Evolutionary conservation across 176 grass and related monocot species (phyloP), one percentile per base, ranked within the genome.

Genomic region (Zizania latifolia): DNA sequence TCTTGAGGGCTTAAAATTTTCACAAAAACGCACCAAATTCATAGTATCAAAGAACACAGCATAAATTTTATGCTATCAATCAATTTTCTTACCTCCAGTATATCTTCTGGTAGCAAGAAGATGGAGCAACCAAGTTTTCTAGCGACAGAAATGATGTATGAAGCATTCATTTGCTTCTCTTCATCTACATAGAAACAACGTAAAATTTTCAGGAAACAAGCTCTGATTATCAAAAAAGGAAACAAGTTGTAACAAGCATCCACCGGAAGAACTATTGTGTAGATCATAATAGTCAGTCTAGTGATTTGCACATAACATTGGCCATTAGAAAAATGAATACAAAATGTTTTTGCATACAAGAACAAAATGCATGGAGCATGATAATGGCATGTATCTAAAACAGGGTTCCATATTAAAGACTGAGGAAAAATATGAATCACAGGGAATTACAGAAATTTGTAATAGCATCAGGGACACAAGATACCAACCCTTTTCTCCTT

Each of bases 121-220:
- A 98, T 93, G 40, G 91, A 99, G 68, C 95, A 99, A 44, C 95
- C 95, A 81, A 99, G 91, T 79, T 99, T 99, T 72, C 95, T 94
- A 35, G 95, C 89, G 57, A 94, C 86, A 19, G 91, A 99, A 70
- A 99, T 99, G 60, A 94, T 94, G 74, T 99, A 94, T 45, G 95
- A 99, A 74, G 95, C 89, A 75, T 99, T 94, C 95, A 99, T 99
- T 84, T 92, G 88, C 75, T 94, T 92, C 62, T 94, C 95, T 89
- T 90, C 89, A 82, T 88, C 95, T 99, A 67, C 78, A 54, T 41
- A 67, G 1, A 79, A 68, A 75, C 13, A 28, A 59, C 22, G 33
- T 59, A 38, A 78, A 66, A 76, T 27, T 43, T 58, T 78, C 58
- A 82, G 61, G 36, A 74, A 85, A 35, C 21, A 73, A 8, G 36